Base-by-base conservation (phyloP, 2,329 filamentous ascomycete species). In the Colletotrichum simmondsii region DNA sequence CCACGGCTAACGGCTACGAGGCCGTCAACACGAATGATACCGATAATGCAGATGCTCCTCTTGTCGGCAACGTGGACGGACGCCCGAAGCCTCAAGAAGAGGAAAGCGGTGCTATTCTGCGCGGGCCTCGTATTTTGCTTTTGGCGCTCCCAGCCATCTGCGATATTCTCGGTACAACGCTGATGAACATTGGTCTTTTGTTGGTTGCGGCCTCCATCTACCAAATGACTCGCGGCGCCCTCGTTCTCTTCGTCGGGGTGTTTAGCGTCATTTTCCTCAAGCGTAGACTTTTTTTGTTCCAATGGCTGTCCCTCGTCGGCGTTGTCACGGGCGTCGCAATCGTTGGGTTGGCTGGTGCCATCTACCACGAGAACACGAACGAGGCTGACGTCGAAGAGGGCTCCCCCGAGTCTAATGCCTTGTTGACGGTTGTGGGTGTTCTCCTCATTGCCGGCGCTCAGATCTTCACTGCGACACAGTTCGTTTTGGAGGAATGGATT, bases 141-240 rank as follows among this genome's bases (percentile, higher is more conserved):
- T 89, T 99, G 66, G 92, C 95, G 8, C 86, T 97, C 12, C 97
- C 97, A 1, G 94, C 97, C 54, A 93, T 95, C 79, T 98, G 95
- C 84, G 97, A 99, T 81, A 98, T 98, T 75, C 91, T 94, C 28
- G 97, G 95, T 60, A 99, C 97, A 5, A 99, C 97, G 4, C 89
- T 98, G 68, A 98, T 99, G 95, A 99, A 99, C 80, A 94, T 95
- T 5, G 97, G 97, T 4, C 87, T 99, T 76, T 88, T 98, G 61
- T 95, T 98, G 80, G 95, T 98, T 28, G 97, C 94, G 14, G 95
- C 97, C 1, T 97, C 94, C 73, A 98, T 99, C 79, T 99, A 98
- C 84, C 97, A 99, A 85, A 99, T 99, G 97, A 98, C 96, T 1
- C 89, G 97, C 72, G 97, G 97, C 10, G 97, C 97, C 0, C 88